Percentiles rank a stretch among this genome's conserved stretches.
Evolutionary conservation across 768 basidiomycete species (phyloP).

Genomic region (Gymnopilus junonius): DNA sequence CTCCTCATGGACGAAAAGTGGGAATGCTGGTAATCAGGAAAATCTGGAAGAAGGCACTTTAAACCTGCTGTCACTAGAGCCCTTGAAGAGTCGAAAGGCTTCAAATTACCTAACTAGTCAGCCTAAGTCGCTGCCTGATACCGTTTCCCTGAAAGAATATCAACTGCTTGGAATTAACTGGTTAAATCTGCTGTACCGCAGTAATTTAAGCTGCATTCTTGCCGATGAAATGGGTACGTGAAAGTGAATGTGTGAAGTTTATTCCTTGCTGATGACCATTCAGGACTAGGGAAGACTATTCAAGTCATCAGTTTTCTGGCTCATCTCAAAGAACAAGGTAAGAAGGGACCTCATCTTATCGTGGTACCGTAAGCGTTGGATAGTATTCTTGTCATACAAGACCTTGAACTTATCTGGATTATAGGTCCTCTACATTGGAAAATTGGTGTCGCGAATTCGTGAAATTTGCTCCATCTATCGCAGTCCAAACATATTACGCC

Average conservation of each 20-base stretch:
- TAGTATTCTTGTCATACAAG: background rate
- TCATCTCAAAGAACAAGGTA: constrained; percentile 78
- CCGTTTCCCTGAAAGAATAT: constrained; percentile 90
- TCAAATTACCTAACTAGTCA: constrained; percentile 77
- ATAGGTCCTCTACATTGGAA: constrained; percentile 92
- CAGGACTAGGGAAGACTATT: constrained; percentile 97
- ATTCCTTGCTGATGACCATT: background rate
- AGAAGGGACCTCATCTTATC: constrained; percentile 86
- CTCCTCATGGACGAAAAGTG: constrained; percentile 70
- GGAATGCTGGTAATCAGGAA: constrained; percentile 33
- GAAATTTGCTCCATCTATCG: constrained; percentile 85
- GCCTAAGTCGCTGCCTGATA: constrained; percentile 67
- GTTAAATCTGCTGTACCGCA: constrained; percentile 85
- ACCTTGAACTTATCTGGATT: constrained; percentile 8
- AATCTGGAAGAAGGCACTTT: constrained; percentile 65
- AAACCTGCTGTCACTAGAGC: constrained; percentile 52
- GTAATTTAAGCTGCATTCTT: constrained; percentile 88
- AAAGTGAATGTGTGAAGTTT: background rate
- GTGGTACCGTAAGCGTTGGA: constrained; percentile 85
- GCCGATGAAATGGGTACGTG: constrained; percentile 98
- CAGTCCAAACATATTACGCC: constrained; percentile 92
- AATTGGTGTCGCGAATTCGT: constrained; percentile 99
- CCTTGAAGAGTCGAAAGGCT: constrained; percentile 43
- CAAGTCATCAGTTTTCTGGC: constrained; percentile 99
- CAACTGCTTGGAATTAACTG: constrained; percentile 98